Evolutionary conservation across 2,329 filamentous ascomycete species (phyloP), one percentile per base, ranked within the genome.

Genomic region (Cladophialophora psammophila): DNA sequence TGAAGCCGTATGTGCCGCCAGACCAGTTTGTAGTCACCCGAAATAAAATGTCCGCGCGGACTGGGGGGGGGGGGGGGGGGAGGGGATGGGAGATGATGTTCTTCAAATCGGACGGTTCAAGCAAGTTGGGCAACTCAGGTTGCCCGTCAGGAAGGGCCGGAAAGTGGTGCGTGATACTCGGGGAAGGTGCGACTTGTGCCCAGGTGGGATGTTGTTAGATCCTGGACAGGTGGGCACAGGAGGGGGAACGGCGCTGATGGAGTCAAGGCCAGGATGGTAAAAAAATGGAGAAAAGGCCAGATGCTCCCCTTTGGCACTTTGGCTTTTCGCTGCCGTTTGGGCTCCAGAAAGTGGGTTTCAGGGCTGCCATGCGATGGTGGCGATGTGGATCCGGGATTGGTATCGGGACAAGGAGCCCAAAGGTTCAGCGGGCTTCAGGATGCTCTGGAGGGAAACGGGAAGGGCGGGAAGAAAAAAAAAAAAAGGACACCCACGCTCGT

Each of bases 291-390:
- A 60, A 60, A 63, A 59, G 62, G 62, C 59, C 52, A 66, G 42
- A 68, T 31, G 53, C 56, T 55, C 60, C 18, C 42, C 26, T 65
- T 42, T 53, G 38, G 50, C 60, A 45, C 50, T 65, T 35, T 58
- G 40, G 52, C 60, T 56, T 56, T 55, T 31, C 15, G 9, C 18
- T 55, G 50, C 52, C 50, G 50, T 63, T 63, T 65, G 40, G 61
- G 40, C 50, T 52, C 36, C 48, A 58, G 45, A 52, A 54, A 45
- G 54, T 66, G 63, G 56, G 64, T 68, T 68, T 66, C 66, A 64
- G 63, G 66, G 63, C 68, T 66, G 65, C 68, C 66, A 70, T 70
- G 68, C 68, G 68, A 67, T 63, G 63, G 54, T 63, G 60, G 58
- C 56, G 68, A 59, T 66, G 67, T 69, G 68, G 68, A 67, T 57